Evolutionary conservation across 2,329 filamentous ascomycete species (phyloP), one percentile per base, ranked within the genome.

Genomic region (Thermothelomyces thermophilus): DNA sequence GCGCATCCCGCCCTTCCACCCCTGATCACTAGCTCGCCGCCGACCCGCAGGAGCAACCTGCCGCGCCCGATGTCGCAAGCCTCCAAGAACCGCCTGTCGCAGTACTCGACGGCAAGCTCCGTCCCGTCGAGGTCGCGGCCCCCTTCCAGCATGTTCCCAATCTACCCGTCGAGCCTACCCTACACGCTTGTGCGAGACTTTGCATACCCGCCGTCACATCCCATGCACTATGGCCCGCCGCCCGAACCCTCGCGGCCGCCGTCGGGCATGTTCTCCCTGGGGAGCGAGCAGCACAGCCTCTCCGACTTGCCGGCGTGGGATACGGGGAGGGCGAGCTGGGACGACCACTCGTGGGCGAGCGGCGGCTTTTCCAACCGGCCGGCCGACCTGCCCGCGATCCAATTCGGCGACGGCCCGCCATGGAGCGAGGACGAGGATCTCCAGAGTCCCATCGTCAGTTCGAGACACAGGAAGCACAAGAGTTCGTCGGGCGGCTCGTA

Each of bases 381-480:
- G 20, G 78, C 87, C 58, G 86, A 90, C 62, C 74, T 94, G 14
- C 84, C 88, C 9, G 86, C 87, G 17, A 90, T 93, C 64, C 81
- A 88, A 42, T 91, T 93, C 60, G 87, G 82, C 3, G 89, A 93
- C 63, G 90, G 90, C 0, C 90, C 90, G 19, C 91, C 90, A 2
- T 97, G 90, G 72, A 95, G 89, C 67, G 90, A 96, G 69, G 90
- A 97, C 62, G 90, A 97, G 60, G 93, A 97, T 67, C 76, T 96
- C 37, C 88, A 93, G 63, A 95, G 90, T 64, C 90, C 90, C 0
- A 87, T 95, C 16, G 88, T 90, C 13, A 88, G 86, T 57, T 86
- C 86, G 34, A 78, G 87, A 51, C 90, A 95, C 66, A 85, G 86
- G 63, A 95, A 93, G 68, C 85, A 90, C 69, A 94, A 87, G 66